A percentile compares a stretch with the other conserved stretches of the same genome.
Evolutionary conservation across 257 asterid species (phyloP).

Genomic region (Anisodus acutangulus): DNA sequence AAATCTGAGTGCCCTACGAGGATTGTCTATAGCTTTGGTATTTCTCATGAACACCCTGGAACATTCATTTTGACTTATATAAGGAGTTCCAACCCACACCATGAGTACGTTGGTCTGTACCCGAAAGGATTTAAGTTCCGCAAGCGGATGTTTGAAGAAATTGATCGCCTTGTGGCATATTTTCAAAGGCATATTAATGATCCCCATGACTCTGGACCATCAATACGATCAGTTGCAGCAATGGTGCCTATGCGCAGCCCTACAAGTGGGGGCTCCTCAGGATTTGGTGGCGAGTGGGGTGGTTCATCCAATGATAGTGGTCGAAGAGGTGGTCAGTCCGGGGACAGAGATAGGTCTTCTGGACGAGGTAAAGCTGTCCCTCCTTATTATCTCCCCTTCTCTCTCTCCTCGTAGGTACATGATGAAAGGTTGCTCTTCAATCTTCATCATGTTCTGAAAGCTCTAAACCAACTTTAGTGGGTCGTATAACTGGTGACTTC

Average conservation of each 20-base stretch:
- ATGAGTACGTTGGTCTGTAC: constrained; percentile 86
- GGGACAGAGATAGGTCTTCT: constrained; percentile 60
- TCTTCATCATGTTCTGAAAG: neutral
- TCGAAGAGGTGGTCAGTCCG: constrained; percentile 66
- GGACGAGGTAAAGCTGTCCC: constrained; percentile 51
- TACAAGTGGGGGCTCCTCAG: constrained; percentile 72
- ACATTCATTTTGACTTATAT: constrained; percentile 89
- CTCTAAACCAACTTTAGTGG: neutral
- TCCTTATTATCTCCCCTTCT: neutral
- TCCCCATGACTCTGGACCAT: constrained; percentile 70
- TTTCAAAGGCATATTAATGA: constrained; percentile 94
- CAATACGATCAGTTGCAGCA: constrained; percentile 86
- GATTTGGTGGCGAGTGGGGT: constrained; percentile 72
- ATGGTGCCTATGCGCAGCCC: constrained; percentile 94
- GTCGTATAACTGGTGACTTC: neutral
- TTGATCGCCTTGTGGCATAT: constrained; percentile 85
- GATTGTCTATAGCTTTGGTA: constrained; percentile 89
- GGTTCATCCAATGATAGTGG: constrained; percentile 73
- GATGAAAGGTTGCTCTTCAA: constrained; percentile 4
- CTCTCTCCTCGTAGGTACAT: neutral
- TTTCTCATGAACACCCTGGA: constrained; percentile 97
- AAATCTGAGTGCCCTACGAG: constrained; percentile 85
- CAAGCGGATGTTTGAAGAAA: constrained; percentile 83
- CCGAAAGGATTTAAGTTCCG: constrained; percentile 96
- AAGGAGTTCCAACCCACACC: constrained; percentile 92